A percentile compares a stretch with the other conserved stretches of the same genome.
phyloP scores from a whole-genome alignment of 768 basidiomycete genomes.

The Piloderma croceum region DNA sequence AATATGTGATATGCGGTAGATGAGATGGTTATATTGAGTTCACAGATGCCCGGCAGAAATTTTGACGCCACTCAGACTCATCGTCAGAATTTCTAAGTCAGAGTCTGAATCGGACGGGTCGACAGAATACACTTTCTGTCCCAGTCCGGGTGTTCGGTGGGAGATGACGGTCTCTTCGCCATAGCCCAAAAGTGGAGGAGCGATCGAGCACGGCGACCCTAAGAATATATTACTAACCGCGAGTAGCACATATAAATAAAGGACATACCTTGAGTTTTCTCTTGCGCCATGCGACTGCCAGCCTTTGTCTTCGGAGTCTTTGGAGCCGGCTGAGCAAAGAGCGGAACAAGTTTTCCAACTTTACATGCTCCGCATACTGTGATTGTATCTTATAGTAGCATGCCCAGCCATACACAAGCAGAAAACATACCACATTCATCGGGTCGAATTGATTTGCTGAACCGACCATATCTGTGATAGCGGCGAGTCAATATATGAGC shows the following conservation, averaged over 20 bases:
- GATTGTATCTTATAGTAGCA: not conserved
- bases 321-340: slow-evolving; percentile 40
- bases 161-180: not conserved
- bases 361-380: slow-evolving; percentile 66
- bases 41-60: slow-evolving; percentile 3
- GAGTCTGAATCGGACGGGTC: slow-evolving; percentile 26
- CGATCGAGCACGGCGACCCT: slow-evolving; percentile 15
- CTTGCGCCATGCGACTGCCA: slow-evolving; percentile 40
- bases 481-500: slow-evolving; percentile 1
- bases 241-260: not conserved
- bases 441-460: slow-evolving; percentile 65
- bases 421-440: slow-evolving; percentile 52
- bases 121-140: slow-evolving; percentile 5
- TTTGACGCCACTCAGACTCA: slow-evolving; percentile 20
- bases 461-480: slow-evolving; percentile 57
- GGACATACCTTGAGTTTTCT: slow-evolving; percentile 39
- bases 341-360: slow-evolving; percentile 50
- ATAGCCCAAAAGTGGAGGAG: slow-evolving; percentile 1
- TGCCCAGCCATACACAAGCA: not conserved
- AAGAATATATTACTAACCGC: not conserved
- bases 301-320: slow-evolving; percentile 32
- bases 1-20: not conserved
- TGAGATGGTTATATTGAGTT: not conserved
- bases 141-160: not conserved
- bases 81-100: slow-evolving; percentile 28